Base-by-base conservation (phyloP, 2,329 filamentous ascomycete genomes). In the Curvularia hawaiiensis region DNA sequence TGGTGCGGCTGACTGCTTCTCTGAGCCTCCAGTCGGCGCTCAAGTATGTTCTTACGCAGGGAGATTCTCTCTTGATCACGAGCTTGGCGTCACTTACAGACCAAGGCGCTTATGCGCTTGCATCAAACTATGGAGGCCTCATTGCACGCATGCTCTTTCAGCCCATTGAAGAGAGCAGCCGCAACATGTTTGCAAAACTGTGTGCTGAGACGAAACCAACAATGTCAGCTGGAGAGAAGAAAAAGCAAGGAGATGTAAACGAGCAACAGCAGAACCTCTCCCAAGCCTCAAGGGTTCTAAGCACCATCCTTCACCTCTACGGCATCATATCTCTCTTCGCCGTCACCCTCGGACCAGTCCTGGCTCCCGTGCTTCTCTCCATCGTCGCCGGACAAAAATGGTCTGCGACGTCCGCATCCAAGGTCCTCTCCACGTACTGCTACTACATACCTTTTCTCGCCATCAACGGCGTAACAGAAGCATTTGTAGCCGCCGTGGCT, bases 371-470 rank as follows among this genome's bases (percentile, higher is more conserved):
- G 0, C 82, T 94, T 0, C 84, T 98, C 0, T 82, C 84, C 20
- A 78, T 96, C 5, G 80, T 98, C 1, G 91, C 93, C 0, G 93
- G 94, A 1, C 80, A 83, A 0, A 85, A 83, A 55, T 99, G 95
- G 95, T 82, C 86, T 0, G 82, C 81, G 3, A 88, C 89, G 0
- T 89, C 89, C 43, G 91, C 93, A 0, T 88, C 88, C 6, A 76
- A 83, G 9, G 88, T 95, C 3, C 83, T 99, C 7, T 87, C 88
- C 0, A 84, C 84, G 0, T 99, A 97, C 77, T 93, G 91, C 79
- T 92, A 92, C 76, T 98, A 97, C 78, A 91, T 99, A 58, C 95
- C 95, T 0, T 87, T 98, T 26, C 84, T 98, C 4, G 95, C 94
- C 3, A 79, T 96, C 67, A 99, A 99, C 71, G 95, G 95, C 50